Conservation (phyloP, 306 rosid species). For the Vachellia pachyceras region DNA sequence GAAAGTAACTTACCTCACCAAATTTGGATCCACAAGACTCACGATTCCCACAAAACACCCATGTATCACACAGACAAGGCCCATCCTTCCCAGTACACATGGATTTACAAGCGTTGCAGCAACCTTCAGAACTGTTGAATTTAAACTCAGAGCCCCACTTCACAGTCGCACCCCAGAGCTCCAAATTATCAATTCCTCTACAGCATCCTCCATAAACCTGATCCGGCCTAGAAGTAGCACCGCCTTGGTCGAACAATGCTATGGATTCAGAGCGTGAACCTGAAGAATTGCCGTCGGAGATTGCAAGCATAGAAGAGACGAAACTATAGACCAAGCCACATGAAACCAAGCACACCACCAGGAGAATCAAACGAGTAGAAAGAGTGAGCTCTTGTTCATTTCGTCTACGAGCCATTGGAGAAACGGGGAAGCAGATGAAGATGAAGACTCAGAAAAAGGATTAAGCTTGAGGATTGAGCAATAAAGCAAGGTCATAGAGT, state of each 20-base stretch:
- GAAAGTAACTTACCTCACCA: constrained; percentile 70
- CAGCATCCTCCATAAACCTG: constrained; percentile 56
- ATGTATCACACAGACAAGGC: constrained; percentile 87
- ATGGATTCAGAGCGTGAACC: constrained; percentile 29
- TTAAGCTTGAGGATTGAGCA: constrained; percentile 5
- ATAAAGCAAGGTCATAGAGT: neutral
- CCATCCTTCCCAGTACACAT: constrained; percentile 91
- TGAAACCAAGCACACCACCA: constrained; percentile 56
- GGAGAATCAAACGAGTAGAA: constrained; percentile 47
- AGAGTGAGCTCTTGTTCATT: constrained; percentile 49
- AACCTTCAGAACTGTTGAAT: constrained; percentile 68
- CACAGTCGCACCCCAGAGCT: constrained; percentile 90
- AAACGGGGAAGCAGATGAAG: constrained; percentile 28
- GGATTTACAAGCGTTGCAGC: constrained; percentile 86
- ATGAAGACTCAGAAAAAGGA: constrained; percentile 40
- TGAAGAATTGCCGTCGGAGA: constrained; percentile 27
- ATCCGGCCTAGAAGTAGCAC: constrained; percentile 8
- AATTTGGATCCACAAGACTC: constrained; percentile 79
- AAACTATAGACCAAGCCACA: constrained; percentile 66
- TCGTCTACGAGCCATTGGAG: constrained; percentile 77
- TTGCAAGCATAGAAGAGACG: constrained; percentile 54
- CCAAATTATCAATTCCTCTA: constrained; percentile 76
- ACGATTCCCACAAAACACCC: constrained; percentile 87
- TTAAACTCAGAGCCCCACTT: constrained; percentile 98
- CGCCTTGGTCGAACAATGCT: constrained; percentile 35